Percentiles rank a stretch among this genome's conserved stretches.
Evolutionary conservation across 225 moss, liverwort and hornwort species (phyloP).

Genomic region (Bryum argenteum): DNA sequence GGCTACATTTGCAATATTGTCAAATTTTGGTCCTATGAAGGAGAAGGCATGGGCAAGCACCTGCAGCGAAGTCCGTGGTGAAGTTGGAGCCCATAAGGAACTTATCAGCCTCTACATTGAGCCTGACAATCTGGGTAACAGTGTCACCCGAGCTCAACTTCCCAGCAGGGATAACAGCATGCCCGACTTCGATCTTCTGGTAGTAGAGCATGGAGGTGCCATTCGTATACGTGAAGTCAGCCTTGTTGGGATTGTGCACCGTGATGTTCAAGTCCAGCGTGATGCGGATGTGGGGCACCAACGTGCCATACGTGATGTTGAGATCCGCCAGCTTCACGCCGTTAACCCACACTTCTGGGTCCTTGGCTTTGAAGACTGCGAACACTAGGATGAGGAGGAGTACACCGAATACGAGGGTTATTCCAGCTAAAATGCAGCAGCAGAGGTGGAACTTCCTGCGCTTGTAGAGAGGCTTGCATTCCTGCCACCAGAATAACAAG

Average conservation of each 20-base stretch:
- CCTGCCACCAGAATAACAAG: constrained; percentile 23
- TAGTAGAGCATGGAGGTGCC: constrained; percentile 44
- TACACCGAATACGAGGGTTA: constrained; percentile 20
- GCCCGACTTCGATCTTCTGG: constrained; percentile 47
- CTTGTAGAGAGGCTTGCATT: constrained; percentile 35
- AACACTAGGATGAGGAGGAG: constrained; percentile 42
- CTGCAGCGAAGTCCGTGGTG: constrained; percentile 36
- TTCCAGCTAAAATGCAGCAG: constrained; percentile 20
- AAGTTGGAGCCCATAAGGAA: constrained; percentile 51
- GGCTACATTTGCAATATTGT: no score
- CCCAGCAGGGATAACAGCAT: constrained; percentile 48
- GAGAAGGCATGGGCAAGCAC: constrained; percentile 5
- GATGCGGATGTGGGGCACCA: constrained; percentile 38
- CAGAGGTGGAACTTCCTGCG: constrained; percentile 34
- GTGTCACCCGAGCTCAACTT: constrained; percentile 28
- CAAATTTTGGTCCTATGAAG: no score
- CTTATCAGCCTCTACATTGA: constrained; percentile 56
- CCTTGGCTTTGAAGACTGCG: constrained; percentile 52
- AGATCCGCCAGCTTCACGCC: constrained; percentile 45
- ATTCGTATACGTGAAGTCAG: constrained; percentile 41
- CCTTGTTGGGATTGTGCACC: constrained; percentile 53
- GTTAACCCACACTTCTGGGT: constrained; percentile 44
- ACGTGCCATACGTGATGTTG: constrained; percentile 36
- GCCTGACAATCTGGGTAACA: constrained; percentile 32
- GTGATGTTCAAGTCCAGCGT: constrained; percentile 47